These are phyloP conservation scores for Annulohypoxylon stygium DNA, from an alignment of 495 filamentous ascomycete species.

Conservation along the genomic window DNA sequence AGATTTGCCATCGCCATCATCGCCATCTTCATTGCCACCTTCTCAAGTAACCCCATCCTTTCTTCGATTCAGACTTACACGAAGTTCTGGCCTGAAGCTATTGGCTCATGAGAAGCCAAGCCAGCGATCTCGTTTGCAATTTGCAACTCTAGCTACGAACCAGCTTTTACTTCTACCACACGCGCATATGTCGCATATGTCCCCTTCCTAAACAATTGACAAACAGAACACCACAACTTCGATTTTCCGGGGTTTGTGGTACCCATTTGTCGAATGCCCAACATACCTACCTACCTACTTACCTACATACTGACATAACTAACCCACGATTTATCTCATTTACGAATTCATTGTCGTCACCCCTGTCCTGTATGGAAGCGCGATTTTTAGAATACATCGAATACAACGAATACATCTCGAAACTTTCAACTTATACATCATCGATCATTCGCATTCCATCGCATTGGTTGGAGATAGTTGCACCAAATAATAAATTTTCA, in stretches of 20 bases:
- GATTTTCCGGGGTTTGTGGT: conserved; percentile 16
- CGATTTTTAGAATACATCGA: neutral
- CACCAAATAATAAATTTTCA: conserved; percentile 4
- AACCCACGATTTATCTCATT: neutral
- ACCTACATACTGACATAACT: neutral
- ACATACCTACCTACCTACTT: conserved; percentile 17
- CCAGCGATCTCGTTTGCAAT: conserved; percentile 31
- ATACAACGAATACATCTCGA: neutral
- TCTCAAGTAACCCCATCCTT: conserved; percentile 19
- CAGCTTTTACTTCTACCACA: conserved; percentile 39
- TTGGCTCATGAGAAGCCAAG: conserved; percentile 45
- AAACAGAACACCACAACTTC: conserved; percentile 37
- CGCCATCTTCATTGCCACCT: conserved; percentile 21
- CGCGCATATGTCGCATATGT: conserved; percentile 1
- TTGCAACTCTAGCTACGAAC: conserved; percentile 24
- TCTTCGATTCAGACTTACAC: conserved; percentile 30
- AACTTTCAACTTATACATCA: conserved; percentile 2
- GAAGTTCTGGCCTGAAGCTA: conserved; percentile 25
- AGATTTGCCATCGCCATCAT: conserved; percentile 20
- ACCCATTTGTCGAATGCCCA: conserved; percentile 3
- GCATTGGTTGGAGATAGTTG: conserved; percentile 9
- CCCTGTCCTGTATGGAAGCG: neutral
- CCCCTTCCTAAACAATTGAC: conserved; percentile 14
- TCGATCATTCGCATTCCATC: conserved; percentile 1
- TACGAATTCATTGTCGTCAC: conserved; percentile 10